Evolutionary conservation across 352 stramenopile species (phyloP).

Genomic region (Globisporangium perplexum): DNA sequence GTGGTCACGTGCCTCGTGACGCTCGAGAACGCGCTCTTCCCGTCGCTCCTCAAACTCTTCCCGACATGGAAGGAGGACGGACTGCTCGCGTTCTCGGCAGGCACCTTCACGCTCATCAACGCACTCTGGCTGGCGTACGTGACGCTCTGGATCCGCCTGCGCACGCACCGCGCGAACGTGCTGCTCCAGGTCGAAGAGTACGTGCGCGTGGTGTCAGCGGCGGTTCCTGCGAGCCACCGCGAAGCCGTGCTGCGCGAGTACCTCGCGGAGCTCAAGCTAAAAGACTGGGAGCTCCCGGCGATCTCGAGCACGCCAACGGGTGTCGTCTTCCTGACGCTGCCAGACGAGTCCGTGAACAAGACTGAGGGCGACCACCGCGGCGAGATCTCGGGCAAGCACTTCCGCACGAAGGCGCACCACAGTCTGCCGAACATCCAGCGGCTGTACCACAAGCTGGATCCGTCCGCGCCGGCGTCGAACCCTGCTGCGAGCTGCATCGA

Average conservation of each 20-base stretch:
- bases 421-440: slow-evolving; percentile 5
- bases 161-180: slow-evolving; percentile 6
- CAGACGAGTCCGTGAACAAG: slow-evolving; percentile 4
- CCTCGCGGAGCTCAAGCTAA: slow-evolving; percentile 8
- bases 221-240: slow-evolving; percentile 12
- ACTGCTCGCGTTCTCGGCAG: slow-evolving; percentile 14
- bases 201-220: slow-evolving; percentile 11
- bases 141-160: slow-evolving; percentile 16
- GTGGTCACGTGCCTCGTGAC: slow-evolving; percentile 22
- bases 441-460: slow-evolving; percentile 8
- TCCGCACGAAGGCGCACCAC: slow-evolving; percentile 5
- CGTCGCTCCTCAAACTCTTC: slow-evolving; percentile 3
- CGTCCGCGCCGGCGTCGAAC: not conserved
- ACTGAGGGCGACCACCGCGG: not conserved
- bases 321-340: no score
- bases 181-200: slow-evolving; percentile 19
- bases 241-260: slow-evolving; percentile 16
- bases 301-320: no score
- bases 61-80: slow-evolving; percentile 6
- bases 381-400: slow-evolving; percentile 5
- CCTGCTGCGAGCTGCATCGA: slow-evolving; percentile 2
- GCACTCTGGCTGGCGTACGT: slow-evolving; percentile 15
- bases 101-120: slow-evolving; percentile 21
- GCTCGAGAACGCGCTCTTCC: slow-evolving; percentile 26
- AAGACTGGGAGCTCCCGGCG: slow-evolving; percentile 10